Percentiles rank a stretch among this genome's conserved stretches.
Conservation (phyloP, 1,139 yeast species). For the Groenewaldozyma sp. region DNA sequence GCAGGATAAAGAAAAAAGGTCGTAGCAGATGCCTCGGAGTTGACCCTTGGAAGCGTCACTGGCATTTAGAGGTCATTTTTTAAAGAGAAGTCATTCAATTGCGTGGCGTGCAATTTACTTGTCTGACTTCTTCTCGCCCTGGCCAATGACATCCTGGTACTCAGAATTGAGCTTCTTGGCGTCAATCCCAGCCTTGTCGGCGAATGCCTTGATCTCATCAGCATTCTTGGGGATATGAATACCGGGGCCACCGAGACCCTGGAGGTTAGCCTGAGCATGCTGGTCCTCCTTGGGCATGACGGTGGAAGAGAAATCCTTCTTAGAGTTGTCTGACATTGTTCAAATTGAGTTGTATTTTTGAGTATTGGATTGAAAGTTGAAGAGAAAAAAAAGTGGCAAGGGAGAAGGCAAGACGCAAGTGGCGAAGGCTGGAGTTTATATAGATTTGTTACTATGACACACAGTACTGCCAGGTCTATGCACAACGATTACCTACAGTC, state of each 20-base stretch:
- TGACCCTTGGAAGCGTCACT: background rate
- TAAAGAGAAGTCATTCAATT: background rate
- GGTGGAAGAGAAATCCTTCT: conserved; percentile 20
- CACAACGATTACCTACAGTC: too few relatives aligned
- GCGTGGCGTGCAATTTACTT: conserved; percentile 5
- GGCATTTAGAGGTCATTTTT: too few relatives aligned
- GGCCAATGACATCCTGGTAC: conserved; percentile 11
- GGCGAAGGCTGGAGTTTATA: background rate
- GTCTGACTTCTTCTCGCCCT: conserved; percentile 12
- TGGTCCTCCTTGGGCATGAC: conserved; percentile 25
- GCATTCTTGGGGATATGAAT: conserved; percentile 23
- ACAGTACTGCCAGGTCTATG: too few relatives aligned
- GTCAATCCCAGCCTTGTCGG: conserved; percentile 23
- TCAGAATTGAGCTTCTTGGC: conserved; percentile 26
- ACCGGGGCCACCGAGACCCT: conserved; percentile 21
- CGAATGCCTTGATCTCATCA: conserved; percentile 22
- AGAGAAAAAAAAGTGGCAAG: conserved; percentile 1
- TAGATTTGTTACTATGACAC: background rate
- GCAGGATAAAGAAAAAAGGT: background rate
- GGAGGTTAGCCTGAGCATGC: conserved; percentile 7
- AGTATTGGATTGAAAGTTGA: background rate
- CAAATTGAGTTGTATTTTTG: background rate
- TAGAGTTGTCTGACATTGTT: conserved; percentile 12
- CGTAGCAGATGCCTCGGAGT: background rate
- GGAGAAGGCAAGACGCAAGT: background rate